Percentiles rank a stretch among this genome's conserved stretches.
Conservation (phyloP, 306 rosid species). For the Sindora glabra region DNA sequence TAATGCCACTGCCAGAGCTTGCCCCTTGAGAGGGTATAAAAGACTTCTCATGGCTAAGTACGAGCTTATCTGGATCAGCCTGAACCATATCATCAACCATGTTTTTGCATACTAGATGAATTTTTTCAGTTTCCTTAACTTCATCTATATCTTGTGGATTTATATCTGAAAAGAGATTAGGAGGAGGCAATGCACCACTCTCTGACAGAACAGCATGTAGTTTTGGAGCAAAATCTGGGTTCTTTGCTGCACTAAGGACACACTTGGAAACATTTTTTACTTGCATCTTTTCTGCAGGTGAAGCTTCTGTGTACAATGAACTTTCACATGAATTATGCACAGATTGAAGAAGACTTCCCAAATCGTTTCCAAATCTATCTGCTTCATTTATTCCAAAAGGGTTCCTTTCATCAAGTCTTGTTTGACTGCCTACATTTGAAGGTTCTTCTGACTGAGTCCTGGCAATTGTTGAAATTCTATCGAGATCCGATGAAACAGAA, state of each 20-base stretch:
- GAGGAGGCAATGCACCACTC: slow-evolving; percentile 89
- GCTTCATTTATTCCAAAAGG: slow-evolving; percentile 30
- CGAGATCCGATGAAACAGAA: slow-evolving; percentile 16
- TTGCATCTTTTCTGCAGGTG: slow-evolving; percentile 70
- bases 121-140: slow-evolving; percentile 18
- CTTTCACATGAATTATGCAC: slow-evolving; percentile 32
- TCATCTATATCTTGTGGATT: slow-evolving; percentile 42
- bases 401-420: slow-evolving; percentile 29
- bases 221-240: slow-evolving; percentile 84
- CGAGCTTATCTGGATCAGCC: slow-evolving; percentile 27
- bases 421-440: slow-evolving; percentile 25
- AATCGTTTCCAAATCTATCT: slow-evolving; percentile 35
- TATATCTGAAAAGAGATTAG: slow-evolving; percentile 75
- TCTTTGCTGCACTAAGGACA: slow-evolving; percentile 80
- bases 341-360: slow-evolving; percentile 31
- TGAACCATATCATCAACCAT: slow-evolving; percentile 36
- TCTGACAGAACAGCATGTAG: slow-evolving; percentile 78
- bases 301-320: slow-evolving; percentile 36
- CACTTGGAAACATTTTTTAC: slow-evolving; percentile 80
- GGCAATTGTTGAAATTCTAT: slow-evolving; percentile 20
- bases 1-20: slow-evolving; percentile 12
- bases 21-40: slow-evolving; percentile 23
- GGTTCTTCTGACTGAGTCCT: slow-evolving; percentile 40
- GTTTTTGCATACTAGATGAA: too few relatives aligned
- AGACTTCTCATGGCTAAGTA: slow-evolving; percentile 37